These are phyloP conservation scores for Aureobasidium sp. DNA, from an alignment of 2,329 filamentous ascomycete species.

Conservation along the genomic window DNA sequence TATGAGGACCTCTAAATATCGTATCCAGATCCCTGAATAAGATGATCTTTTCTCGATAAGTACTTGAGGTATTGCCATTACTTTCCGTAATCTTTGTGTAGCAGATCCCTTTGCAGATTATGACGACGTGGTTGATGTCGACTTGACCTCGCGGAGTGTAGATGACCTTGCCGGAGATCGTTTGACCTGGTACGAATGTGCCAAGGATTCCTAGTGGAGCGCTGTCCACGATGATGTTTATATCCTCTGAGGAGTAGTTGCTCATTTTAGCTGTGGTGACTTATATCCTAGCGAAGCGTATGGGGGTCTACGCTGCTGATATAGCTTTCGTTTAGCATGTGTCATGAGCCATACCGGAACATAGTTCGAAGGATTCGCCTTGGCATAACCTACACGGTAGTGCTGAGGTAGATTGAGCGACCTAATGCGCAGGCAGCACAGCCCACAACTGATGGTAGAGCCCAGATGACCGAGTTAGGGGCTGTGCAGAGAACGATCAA, in stretches of 20 bases:
- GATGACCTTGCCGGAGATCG: not conserved
- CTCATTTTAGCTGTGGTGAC: not conserved
- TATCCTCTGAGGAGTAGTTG: not conserved
- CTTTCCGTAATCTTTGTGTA: not conserved
- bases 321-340: not conserved
- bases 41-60: slow-evolving; percentile 2
- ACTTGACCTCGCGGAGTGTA: not conserved
- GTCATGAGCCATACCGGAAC: not conserved
- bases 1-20: not conserved
- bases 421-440: not conserved
- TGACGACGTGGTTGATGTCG: not conserved
- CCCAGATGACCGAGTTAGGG: not conserved
- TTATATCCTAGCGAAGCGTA: not conserved
- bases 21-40: not conserved
- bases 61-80: not conserved
- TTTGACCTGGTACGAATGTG: slow-evolving; percentile 6
- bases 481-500: not conserved
- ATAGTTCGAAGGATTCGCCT: slow-evolving; percentile 10
- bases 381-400: not conserved
- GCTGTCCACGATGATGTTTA: slow-evolving; percentile 1
- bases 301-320: not conserved
- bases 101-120: not conserved
- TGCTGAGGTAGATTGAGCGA: not conserved
- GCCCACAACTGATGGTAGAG: not conserved
- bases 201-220: not conserved